phyloP scores from a whole-genome alignment of 169 alveolate species.

The Miamiensis avidus region DNA sequence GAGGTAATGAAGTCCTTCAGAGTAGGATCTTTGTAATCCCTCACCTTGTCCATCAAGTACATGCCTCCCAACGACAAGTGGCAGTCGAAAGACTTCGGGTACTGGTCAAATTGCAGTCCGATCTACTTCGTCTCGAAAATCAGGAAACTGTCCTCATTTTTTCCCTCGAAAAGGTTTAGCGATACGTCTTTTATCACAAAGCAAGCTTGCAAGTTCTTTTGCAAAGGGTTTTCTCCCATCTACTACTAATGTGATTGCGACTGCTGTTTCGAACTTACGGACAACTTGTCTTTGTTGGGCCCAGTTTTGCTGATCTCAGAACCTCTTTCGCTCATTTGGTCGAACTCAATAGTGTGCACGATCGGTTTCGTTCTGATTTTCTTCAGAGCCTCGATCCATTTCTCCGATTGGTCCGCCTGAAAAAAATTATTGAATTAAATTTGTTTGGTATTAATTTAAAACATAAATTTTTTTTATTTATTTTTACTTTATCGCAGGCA shows the following conservation, averaged over 20 bases:
- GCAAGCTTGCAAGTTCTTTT: conserved; percentile 6
- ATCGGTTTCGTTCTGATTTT: conserved; percentile 18
- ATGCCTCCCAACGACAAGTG: conserved; percentile 18
- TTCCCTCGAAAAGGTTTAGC: conserved; percentile 6
- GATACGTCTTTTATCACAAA: conserved; percentile 2
- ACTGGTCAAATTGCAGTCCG: background rate
- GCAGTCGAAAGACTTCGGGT: background rate
- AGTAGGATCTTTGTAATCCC: conserved; percentile 4
- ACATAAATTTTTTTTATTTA: too few species aligned
- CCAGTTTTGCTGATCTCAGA: background rate
- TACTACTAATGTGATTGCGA: background rate
- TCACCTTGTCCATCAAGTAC: conserved; percentile 9
- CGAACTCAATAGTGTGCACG: background rate
- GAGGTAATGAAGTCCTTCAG: conserved; percentile 18
- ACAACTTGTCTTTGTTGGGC: background rate
- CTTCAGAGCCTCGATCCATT: conserved; percentile 45
- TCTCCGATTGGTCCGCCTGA: conserved; percentile 3
- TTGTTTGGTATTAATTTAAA: too few species aligned
- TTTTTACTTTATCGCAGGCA: conserved; percentile 26
- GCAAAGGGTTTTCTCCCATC: background rate
- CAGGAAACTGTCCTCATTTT: conserved; percentile 6
- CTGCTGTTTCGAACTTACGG: background rate
- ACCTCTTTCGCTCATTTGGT: background rate
- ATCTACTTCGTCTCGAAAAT: conserved; percentile 6
- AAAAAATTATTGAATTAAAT: too few species aligned